Percentiles rank a stretch among this genome's conserved stretches.
Conservation (phyloP, 1,284 basidiomycete genomes). For the Fomitopsis palustris region DNA sequence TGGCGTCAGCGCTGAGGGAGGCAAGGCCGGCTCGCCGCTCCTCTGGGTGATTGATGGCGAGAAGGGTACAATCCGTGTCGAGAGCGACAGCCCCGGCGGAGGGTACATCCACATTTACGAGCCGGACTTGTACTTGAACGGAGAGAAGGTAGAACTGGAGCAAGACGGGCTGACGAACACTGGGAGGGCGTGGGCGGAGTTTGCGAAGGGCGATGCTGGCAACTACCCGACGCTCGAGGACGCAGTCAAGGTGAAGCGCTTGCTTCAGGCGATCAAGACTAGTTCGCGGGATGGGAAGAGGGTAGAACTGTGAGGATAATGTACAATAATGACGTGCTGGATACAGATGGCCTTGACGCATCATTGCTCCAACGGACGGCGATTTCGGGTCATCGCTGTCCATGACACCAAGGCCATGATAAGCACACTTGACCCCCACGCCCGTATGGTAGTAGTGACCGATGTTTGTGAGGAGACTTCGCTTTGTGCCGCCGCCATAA, state of each 20-base stretch:
- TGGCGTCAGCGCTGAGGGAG: constrained; percentile 15
- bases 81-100: constrained; percentile 16
- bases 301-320: neutral
- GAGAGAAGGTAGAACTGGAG: constrained; percentile 23
- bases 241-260: constrained; percentile 25
- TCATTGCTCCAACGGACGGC: neutral
- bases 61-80: constrained; percentile 29
- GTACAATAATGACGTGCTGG: neutral
- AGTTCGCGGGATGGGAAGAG: constrained; percentile 27
- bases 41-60: constrained; percentile 37
- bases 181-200: constrained; percentile 27
- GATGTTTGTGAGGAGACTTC: constrained; percentile 3
- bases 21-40: constrained; percentile 18
- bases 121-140: constrained; percentile 27
- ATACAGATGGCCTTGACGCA: neutral
- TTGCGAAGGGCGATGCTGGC: constrained; percentile 36
- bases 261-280: constrained; percentile 29
- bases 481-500: neutral
- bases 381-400: constrained; percentile 17
- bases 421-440: constrained; percentile 35
- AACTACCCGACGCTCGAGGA: constrained; percentile 33
- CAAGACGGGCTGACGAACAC: constrained; percentile 13
- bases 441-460: constrained; percentile 18
- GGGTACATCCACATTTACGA: constrained; percentile 18
- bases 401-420: constrained; percentile 34